Conservation (phyloP, 2,329 filamentous ascomycete species). For the Lasiodiplodia sp. region DNA sequence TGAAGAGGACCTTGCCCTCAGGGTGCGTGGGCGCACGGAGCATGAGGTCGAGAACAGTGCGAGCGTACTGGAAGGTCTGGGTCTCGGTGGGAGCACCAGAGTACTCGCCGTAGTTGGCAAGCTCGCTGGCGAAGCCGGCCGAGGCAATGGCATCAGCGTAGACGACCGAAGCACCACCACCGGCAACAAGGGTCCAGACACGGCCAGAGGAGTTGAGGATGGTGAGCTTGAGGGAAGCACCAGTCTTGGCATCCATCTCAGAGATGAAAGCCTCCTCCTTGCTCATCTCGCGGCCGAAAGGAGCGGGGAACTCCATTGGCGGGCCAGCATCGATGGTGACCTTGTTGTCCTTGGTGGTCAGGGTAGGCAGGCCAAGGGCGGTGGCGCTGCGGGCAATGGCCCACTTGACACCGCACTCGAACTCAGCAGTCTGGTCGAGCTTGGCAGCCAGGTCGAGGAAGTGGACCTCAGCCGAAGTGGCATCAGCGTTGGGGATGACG, state of each 20-base stretch:
- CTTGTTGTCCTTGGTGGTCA: slow-evolving; percentile 69
- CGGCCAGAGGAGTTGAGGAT: slow-evolving; percentile 91
- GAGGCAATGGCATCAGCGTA: slow-evolving; percentile 99
- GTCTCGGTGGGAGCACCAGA: slow-evolving; percentile 98
- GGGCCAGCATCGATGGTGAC: slow-evolving; percentile 95
- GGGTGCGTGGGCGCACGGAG: slow-evolving; percentile 84
- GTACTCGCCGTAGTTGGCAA: slow-evolving; percentile 99
- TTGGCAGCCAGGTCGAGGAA: slow-evolving; percentile 99
- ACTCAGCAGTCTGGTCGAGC: slow-evolving; percentile 98
- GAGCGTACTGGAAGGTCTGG: slow-evolving; percentile 98
- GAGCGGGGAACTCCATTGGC: slow-evolving; percentile 98
- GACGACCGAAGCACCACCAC: slow-evolving; percentile 99
- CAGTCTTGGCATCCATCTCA: slow-evolving; percentile 98
- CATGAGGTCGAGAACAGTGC: slow-evolving; percentile 96
- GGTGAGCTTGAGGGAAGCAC: slow-evolving; percentile 97
- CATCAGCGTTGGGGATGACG: slow-evolving; percentile 92
- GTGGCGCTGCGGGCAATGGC: slow-evolving; percentile 90
- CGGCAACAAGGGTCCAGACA: slow-evolving; percentile 97
- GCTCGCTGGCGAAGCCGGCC: slow-evolving; percentile 90
- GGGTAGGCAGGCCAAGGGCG: slow-evolving; percentile 81
- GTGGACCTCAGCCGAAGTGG: slow-evolving; percentile 91
- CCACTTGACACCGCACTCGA: slow-evolving; percentile 99
- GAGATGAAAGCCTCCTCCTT: slow-evolving; percentile 99
- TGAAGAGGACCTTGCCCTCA: slow-evolving; percentile 98
- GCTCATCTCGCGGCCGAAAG: slow-evolving; percentile 96